Evolutionary conservation across 2,329 filamentous ascomycete genomes (phyloP).

Genomic region (Fusarium miscanthi): DNA sequence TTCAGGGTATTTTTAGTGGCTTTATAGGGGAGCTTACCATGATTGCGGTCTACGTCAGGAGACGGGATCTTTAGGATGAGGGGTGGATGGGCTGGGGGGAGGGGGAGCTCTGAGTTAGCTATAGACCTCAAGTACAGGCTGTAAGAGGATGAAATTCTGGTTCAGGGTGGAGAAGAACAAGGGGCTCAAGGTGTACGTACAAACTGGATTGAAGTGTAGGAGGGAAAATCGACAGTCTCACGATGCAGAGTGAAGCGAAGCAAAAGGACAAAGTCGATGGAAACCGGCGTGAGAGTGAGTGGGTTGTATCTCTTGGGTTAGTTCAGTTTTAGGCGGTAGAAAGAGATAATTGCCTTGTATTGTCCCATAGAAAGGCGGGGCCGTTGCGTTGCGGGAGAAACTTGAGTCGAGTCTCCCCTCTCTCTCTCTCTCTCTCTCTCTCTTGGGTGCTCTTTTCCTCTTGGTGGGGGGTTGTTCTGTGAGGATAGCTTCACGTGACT

Average conservation of each 20-base stretch:
- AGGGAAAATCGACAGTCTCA: constrained; percentile 33
- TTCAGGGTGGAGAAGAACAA: neutral
- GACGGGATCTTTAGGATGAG: constrained; percentile 44
- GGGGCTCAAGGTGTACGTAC: constrained; percentile 31
- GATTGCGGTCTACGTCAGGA: constrained; percentile 51
- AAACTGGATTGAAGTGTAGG: constrained; percentile 19
- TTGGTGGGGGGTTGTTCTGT: constrained; percentile 49
- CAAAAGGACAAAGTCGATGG: constrained; percentile 38
- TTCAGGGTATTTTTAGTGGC: constrained; percentile 8
- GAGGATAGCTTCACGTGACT: constrained; percentile 50
- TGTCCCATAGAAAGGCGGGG: constrained; percentile 44
- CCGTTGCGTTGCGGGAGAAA: constrained; percentile 48
- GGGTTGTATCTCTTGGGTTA: constrained; percentile 28
- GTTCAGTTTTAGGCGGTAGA: constrained; percentile 40
- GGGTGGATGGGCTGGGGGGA: constrained; percentile 39
- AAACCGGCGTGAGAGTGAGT: constrained; percentile 35
- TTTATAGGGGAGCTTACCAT: constrained; percentile 53
- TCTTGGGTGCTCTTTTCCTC: constrained; percentile 21
- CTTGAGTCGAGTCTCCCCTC: constrained; percentile 42
- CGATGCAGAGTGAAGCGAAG: constrained; percentile 37
- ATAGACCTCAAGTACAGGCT: constrained; percentile 8
- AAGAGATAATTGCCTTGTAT: constrained; percentile 16
- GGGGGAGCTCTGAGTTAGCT: constrained; percentile 44
- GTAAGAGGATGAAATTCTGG: neutral
- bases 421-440: constrained; percentile 20